Evolutionary conservation across 1,284 basidiomycete genomes (phyloP).

Genomic region (Tylopilus sp.): DNA sequence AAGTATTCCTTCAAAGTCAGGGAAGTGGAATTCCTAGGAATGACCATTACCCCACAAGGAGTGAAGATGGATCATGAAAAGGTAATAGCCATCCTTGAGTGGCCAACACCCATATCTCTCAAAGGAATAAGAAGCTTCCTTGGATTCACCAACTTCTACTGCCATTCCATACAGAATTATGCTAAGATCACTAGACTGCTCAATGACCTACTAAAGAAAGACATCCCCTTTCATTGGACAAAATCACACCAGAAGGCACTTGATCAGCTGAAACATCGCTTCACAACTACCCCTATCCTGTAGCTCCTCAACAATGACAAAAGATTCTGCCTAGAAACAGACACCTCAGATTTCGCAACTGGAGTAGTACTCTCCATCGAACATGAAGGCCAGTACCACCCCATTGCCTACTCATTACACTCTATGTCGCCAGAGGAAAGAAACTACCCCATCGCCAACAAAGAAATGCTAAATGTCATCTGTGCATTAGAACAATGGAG

Average conservation of each 20-base stretch:
- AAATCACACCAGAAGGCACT: neutral
- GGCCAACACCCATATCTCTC: neutral
- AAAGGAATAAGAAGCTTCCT: neutral
- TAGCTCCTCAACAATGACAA: neutral
- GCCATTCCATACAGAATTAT: neutral
- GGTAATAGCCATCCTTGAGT: neutral
- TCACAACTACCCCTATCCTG: neutral
- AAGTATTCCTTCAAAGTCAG: neutral
- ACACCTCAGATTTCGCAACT: neutral
- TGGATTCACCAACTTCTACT: neutral
- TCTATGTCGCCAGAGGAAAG: neutral
- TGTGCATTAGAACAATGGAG: no score
- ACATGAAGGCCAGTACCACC: neutral
- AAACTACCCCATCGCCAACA: neutral
- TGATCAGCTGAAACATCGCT: neutral
- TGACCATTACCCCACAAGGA: neutral
- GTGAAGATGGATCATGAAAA: neutral
- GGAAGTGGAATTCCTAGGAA: neutral
- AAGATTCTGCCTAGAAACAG: neutral
- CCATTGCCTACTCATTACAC: neutral
- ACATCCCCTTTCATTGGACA: neutral
- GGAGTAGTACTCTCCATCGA: neutral
- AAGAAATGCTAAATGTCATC: neutral
- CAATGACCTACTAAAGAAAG: neutral
- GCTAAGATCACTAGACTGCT: neutral